Percentiles rank a stretch among this genome's conserved stretches.
Conservation (phyloP, 2,329 filamentous ascomycete genomes). For the Phymatotrichopsis omnivora region DNA sequence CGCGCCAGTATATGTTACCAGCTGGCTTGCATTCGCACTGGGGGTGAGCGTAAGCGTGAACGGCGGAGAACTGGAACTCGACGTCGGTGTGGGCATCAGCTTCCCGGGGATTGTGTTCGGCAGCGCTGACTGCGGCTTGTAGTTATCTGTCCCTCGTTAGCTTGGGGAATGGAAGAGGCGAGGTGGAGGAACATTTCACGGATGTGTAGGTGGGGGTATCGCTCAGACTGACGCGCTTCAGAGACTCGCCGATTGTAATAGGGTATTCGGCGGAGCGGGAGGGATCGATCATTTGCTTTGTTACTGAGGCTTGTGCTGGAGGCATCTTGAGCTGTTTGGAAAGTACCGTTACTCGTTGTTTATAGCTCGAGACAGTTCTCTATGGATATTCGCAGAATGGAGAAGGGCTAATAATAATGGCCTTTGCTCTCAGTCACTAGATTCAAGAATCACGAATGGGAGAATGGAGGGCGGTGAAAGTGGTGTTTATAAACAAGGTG, state of each 20-base stretch:
- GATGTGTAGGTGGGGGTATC: constrained; percentile 13
- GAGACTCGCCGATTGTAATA: constrained; percentile 21
- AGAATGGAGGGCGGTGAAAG: too few species aligned
- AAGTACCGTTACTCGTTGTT: too few species aligned
- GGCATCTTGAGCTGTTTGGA: constrained; percentile 19
- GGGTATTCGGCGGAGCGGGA: constrained; percentile 20
- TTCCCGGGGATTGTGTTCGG: constrained; percentile 15
- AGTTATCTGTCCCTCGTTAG: constrained; percentile 22
- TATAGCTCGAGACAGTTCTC: too few species aligned
- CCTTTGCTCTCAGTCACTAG: too few species aligned
- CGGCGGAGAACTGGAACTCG: constrained; percentile 12
- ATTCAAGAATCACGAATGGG: too few species aligned
- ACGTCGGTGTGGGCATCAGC: constrained; percentile 13
- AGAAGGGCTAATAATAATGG: too few species aligned
- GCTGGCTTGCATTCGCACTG: background rate
- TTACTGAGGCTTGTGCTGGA: constrained; percentile 5
- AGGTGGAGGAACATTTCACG: constrained; percentile 24
- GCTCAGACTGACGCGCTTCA: constrained; percentile 14
- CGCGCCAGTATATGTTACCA: constrained; percentile 22
- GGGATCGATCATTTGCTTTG: constrained; percentile 22
- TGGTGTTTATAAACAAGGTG: too few species aligned
- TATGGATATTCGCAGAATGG: too few species aligned
- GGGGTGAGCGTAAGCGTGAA: constrained; percentile 20
- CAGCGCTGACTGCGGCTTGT: constrained; percentile 17
- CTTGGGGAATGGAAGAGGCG: background rate